Conservation (phyloP, 495 filamentous ascomycete species). For the Aspergillus nidulans region DNA sequence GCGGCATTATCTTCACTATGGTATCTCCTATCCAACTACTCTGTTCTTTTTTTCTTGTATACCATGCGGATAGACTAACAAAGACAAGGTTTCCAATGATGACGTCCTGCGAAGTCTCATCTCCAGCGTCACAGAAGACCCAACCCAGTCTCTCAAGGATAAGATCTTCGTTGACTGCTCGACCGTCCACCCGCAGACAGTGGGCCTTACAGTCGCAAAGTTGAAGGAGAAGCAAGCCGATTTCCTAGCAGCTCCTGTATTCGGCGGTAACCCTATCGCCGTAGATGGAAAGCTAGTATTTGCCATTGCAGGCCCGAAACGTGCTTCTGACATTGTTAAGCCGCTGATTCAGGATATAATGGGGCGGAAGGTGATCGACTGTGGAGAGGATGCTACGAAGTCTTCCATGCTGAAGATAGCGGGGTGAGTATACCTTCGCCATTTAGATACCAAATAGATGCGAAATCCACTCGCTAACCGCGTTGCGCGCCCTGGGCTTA, state of each 20-base stretch:
- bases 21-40: constrained; percentile 13
- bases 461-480: not conserved
- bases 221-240: constrained; percentile 32
- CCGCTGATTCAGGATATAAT: constrained; percentile 45
- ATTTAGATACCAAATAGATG: too few relatives aligned
- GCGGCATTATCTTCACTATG: constrained; percentile 47
- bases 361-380: constrained; percentile 44
- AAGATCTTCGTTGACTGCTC: constrained; percentile 51
- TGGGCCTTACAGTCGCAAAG: constrained; percentile 29
- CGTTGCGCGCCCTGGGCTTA: not conserved
- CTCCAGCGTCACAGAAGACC: constrained; percentile 23
- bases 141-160: constrained; percentile 32
- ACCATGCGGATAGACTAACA: constrained; percentile 3
- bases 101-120: constrained; percentile 35
- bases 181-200: constrained; percentile 41
- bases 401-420: constrained; percentile 46
- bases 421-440: constrained; percentile 23
- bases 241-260: constrained; percentile 42
- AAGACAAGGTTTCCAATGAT: constrained; percentile 38
- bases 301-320: constrained; percentile 38
- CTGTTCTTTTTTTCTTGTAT: not conserved
- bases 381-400: constrained; percentile 44
- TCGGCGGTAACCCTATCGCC: constrained; percentile 43
- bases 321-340: constrained; percentile 32
- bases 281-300: constrained; percentile 44